Base-by-base conservation (phyloP, 2,329 filamentous ascomycete species). In the Aspergillus eucalypticola region DNA sequence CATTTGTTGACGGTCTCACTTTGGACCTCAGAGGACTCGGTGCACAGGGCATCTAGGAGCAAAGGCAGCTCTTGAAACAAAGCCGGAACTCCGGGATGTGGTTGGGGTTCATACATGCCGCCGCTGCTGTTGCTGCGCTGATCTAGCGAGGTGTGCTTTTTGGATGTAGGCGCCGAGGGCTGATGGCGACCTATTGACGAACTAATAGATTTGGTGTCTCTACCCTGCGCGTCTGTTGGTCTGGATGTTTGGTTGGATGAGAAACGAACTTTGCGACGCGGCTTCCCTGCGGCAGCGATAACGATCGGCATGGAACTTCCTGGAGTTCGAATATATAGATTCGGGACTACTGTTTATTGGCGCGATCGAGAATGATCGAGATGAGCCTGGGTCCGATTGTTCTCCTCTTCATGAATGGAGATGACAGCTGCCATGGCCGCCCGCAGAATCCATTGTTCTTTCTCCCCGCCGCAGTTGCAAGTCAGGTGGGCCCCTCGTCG, bases 11-110 rank as follows among this genome's bases (percentile, higher is more conserved):
- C 79, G 0, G 90, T 94, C 58, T 86, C 80, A 60, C 89, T 83
- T 75, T 96, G 91, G 27, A 85, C 73, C 53, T 76, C 72, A 1
- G 90, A 92, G 23, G 90, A 90, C 61, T 85, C 79, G 4, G 92
- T 95, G 52, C 78, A 73, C 54, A 93, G 81, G 15, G 70, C 64
- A 71, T 96, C 92, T 58, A 79, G 81, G 66, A 96, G 85, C 17
- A 81, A 81, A 11, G 90, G 88, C 42, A 77, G 76, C 58, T 76
- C 67, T 53, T 71, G 74, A 65, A 79, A 80, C 51, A 80, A 67
- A 54, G 69, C 63, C 53, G 78, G 76, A 59, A 79, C 71, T 61
- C 70, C 67, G 49, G 70, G 63, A 52, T 65, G 65, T 44, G 61
- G 56, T 64, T 68, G 62, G 42, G 62, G 65, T 41, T 60, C 63